A percentile compares a stretch with the other conserved stretches of the same genome.
phyloP scores from a whole-genome alignment of 78 protist genomes.

The Pelomyxa schiedti region DNA sequence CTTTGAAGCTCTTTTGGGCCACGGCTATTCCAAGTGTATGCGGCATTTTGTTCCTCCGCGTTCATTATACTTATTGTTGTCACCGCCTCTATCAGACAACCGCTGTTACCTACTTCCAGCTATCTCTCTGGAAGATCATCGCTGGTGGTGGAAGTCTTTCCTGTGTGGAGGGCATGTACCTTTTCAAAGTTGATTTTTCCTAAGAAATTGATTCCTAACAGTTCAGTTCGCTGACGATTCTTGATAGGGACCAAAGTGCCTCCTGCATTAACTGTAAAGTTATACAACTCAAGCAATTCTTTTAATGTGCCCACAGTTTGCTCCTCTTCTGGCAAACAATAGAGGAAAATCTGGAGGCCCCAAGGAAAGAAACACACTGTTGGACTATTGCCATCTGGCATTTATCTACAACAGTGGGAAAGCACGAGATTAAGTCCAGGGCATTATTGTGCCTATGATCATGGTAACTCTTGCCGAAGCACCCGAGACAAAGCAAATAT shows the following conservation, averaged over 20 bases:
- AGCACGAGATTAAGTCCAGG: background rate
- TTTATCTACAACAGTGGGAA: background rate
- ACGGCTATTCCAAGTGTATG: conserved; percentile 75
- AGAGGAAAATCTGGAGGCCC: background rate
- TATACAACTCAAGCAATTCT: no score
- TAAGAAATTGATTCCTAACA: no score
- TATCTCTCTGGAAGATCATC: conserved; percentile 88
- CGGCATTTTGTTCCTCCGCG: conserved; percentile 75
- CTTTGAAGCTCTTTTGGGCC: conserved; percentile 87
- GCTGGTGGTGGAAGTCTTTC: conserved; percentile 92
- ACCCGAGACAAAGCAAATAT: background rate
- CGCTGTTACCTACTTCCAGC: conserved; percentile 90
- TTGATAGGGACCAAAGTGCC: no score
- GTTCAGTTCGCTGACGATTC: no score
- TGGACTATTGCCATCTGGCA: background rate
- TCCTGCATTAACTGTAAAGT: no score
- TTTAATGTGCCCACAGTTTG: no score
- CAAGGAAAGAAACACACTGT: background rate
- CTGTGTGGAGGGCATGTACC: conserved; percentile 63
- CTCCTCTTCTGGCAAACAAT: background rate
- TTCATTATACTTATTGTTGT: conserved; percentile 78
- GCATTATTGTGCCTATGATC: background rate
- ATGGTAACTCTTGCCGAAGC: background rate
- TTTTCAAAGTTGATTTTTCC: background rate
- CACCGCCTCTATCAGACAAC: conserved; percentile 88